Percentiles rank a stretch among this genome's conserved stretches.
Evolutionary conservation across 176 grass and related monocot species (phyloP).

Genomic region (Puccinellia tenuiflora): DNA sequence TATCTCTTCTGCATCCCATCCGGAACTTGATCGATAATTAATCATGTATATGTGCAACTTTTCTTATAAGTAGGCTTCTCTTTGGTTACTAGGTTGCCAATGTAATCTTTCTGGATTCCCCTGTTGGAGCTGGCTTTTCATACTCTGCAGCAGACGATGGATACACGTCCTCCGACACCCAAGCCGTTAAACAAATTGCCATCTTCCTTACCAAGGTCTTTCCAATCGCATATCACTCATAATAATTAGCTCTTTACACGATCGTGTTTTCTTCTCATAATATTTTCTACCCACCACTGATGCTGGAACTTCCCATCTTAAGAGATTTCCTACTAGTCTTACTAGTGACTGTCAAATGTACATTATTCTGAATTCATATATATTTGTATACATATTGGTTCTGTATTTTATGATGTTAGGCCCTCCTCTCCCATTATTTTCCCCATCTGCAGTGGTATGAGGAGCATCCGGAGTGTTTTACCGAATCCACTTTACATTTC

Average conservation of each 20-base stretch:
- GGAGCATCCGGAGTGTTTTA: neutral
- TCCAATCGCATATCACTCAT: neutral
- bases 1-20: neutral
- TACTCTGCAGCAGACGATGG: neutral
- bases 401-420: neutral
- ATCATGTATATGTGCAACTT: neutral
- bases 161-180: neutral
- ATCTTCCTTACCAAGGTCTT: neutral
- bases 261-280: neutral
- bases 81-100: neutral
- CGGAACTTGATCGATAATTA: neutral
- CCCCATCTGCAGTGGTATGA: neutral
- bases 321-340: neutral
- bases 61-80: neutral
- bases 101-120: neutral
- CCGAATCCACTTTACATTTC: neutral
- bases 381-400: neutral
- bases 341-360: neutral
- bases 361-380: neutral
- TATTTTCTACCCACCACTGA: neutral
- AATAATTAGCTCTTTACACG: neutral
- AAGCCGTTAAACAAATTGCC: neutral
- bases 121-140: too few species aligned
- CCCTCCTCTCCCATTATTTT: neutral
- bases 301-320: neutral